A percentile compares a stretch with the other conserved stretches of the same genome.
Evolutionary conservation across 1,284 basidiomycete species (phyloP).

Genomic region (Entoloma clypeatum): DNA sequence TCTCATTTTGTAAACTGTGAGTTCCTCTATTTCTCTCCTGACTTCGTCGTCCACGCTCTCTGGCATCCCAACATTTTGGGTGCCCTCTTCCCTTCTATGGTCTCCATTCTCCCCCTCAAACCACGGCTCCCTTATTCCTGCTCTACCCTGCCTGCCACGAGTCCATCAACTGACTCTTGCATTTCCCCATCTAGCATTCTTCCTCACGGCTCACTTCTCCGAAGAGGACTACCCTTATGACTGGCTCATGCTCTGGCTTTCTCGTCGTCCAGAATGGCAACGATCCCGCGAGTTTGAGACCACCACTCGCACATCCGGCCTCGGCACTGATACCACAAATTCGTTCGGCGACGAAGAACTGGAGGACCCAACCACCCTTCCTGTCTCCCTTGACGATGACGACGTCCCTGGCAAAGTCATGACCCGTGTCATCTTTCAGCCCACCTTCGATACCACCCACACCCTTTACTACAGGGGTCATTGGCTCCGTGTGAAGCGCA

Average conservation of each 20-base stretch:
- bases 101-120: conserved; percentile 1
- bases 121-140: conserved; percentile 7
- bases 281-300: conserved; percentile 81
- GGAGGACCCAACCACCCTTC: conserved; percentile 34
- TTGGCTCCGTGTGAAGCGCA: conserved; percentile 71
- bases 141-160: conserved; percentile 15
- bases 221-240: conserved; percentile 84
- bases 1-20: conserved; percentile 79
- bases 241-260: conserved; percentile 81
- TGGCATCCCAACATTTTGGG: background rate
- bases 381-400: conserved; percentile 22
- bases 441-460: conserved; percentile 77
- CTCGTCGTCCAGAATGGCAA: conserved; percentile 77
- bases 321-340: conserved; percentile 47
- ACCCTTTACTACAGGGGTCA: conserved; percentile 80
- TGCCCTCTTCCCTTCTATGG: background rate
- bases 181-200: conserved; percentile 57
- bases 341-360: conserved; percentile 60
- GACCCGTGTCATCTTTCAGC: conserved; percentile 80
- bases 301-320: conserved; percentile 62
- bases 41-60: background rate
- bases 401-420: conserved; percentile 58
- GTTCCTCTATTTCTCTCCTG: conserved; percentile 27
- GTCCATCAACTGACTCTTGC: conserved; percentile 21
- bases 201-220: conserved; percentile 80